Conservation (phyloP, 805 yeast genomes). For the Cyberlindnera meyerae region DNA sequence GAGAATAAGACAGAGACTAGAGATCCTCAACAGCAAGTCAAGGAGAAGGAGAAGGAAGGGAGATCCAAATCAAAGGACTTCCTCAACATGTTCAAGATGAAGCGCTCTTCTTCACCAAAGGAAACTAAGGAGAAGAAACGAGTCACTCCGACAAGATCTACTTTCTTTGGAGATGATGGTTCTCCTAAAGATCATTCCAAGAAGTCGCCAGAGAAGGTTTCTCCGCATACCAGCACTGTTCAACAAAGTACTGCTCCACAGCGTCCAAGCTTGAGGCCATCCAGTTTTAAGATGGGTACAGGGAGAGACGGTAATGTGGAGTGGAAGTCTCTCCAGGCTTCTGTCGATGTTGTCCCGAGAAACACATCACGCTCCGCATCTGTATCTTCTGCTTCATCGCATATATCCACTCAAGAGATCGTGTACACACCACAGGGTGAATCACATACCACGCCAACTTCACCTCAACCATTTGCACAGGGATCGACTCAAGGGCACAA, state of each 20-base stretch:
- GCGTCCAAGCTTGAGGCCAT: constrained; percentile 16
- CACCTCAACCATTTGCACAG: constrained; percentile 5
- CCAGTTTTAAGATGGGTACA: constrained; percentile 10
- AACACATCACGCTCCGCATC: constrained; percentile 1
- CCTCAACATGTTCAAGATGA: constrained; percentile 25
- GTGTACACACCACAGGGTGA: neutral
- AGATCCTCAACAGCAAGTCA: no score
- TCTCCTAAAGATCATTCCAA: neutral
- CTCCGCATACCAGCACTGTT: no score
- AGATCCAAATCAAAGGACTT: constrained; percentile 24
- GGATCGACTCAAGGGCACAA: constrained; percentile 1
- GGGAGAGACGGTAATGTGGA: constrained; percentile 7
- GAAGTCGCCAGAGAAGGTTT: no score
- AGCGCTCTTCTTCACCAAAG: constrained; percentile 22
- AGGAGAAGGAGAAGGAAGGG: constrained; percentile 11
- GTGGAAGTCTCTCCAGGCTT: constrained; percentile 16
- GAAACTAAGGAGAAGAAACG: constrained; percentile 9
- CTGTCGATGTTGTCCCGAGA: constrained; percentile 17
- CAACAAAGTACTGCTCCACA: no score
- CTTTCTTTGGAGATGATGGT: constrained; percentile 13
- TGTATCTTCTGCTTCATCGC: neutral
- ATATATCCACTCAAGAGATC: neutral
- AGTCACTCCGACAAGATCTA: constrained; percentile 6
- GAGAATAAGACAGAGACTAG: no score
- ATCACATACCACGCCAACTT: constrained; percentile 5